Conservation (phyloP, 2,329 filamentous ascomycete genomes). For the Colletotrichum nymphaeae region DNA sequence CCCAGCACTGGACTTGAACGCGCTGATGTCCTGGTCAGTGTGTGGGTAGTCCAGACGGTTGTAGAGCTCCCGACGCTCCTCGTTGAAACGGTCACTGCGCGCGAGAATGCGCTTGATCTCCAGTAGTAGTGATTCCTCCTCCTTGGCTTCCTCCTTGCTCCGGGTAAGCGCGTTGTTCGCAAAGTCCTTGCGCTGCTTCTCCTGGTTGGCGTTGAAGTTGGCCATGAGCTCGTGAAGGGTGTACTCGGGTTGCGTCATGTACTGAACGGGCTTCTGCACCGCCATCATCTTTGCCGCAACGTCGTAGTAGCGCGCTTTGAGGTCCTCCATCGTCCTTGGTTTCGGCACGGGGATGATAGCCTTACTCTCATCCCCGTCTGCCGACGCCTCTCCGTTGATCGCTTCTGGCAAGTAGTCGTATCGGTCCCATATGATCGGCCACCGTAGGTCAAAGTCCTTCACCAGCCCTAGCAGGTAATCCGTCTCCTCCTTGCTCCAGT, state of each 20-base stretch:
- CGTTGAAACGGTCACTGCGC: conserved; percentile 85
- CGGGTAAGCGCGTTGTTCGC: conserved; percentile 83
- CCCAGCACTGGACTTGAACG: conserved; percentile 85
- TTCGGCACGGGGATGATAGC: conserved; percentile 66
- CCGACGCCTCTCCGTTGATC: conserved; percentile 57
- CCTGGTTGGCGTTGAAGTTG: conserved; percentile 85
- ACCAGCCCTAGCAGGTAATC: conserved; percentile 86
- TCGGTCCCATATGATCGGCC: conserved; percentile 91
- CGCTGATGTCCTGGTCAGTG: conserved; percentile 75
- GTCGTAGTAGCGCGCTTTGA: conserved; percentile 92
- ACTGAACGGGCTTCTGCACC: conserved; percentile 80
- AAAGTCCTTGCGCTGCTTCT: conserved; percentile 85
- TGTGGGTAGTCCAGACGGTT: conserved; percentile 85
- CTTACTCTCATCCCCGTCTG: conserved; percentile 59
- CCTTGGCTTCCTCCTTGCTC: conserved; percentile 87
- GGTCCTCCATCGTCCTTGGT: conserved; percentile 82
- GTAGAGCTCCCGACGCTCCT: conserved; percentile 89
- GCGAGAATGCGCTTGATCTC: conserved; percentile 94
- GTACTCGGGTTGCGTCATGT: conserved; percentile 90
- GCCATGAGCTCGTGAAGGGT: conserved; percentile 85
- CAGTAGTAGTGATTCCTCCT: conserved; percentile 89
- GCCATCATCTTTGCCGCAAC: conserved; percentile 87
- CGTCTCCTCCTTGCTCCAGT: conserved; percentile 94
- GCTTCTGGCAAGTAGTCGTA: conserved; percentile 77
- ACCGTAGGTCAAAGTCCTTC: conserved; percentile 85